Percentiles rank a stretch among this genome's conserved stretches.
Conservation (phyloP, 1,284 basidiomycete species). For the Boletellus dicymbophilus region DNA sequence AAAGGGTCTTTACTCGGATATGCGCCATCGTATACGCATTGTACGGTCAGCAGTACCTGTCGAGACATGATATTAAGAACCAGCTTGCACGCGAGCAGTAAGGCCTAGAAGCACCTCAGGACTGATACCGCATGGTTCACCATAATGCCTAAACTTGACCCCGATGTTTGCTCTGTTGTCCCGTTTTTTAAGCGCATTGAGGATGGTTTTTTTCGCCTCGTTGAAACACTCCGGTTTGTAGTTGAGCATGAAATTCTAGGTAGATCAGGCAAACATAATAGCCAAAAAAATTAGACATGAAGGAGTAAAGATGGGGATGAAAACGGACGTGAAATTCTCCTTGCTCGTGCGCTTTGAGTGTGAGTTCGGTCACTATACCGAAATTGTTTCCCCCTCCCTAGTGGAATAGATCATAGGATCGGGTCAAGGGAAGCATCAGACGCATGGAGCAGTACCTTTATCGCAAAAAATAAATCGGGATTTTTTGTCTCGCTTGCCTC, state of each 20-base stretch:
- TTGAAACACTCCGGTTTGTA: background rate
- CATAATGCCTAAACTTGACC: background rate
- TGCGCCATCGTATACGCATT: background rate
- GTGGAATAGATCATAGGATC: too few species aligned
- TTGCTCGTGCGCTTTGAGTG: slow-evolving; percentile 14
- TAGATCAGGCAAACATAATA: too few species aligned
- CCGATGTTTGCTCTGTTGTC: background rate
- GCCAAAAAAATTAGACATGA: background rate
- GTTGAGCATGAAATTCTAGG: background rate
- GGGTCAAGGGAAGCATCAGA: too few species aligned
- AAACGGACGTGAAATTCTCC: background rate
- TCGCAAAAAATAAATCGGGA: slow-evolving; percentile 39
- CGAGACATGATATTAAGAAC: background rate
- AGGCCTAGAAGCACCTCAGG: background rate
- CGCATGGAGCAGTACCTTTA: slow-evolving; percentile 41
- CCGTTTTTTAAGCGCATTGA: background rate
- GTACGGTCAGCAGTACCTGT: background rate
- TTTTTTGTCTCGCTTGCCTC: slow-evolving; percentile 18
- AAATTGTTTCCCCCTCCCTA: slow-evolving; percentile 35
- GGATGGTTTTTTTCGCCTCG: background rate
- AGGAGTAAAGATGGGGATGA: background rate
- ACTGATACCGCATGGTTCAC: background rate
- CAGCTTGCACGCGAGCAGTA: too few species aligned
- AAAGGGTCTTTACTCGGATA: background rate
- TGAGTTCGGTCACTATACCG: slow-evolving; percentile 29